Evolutionary conservation across 306 rosid genomes (phyloP), one percentile per base, ranked within the genome.

Genomic region (Lathyrus aphaca): DNA sequence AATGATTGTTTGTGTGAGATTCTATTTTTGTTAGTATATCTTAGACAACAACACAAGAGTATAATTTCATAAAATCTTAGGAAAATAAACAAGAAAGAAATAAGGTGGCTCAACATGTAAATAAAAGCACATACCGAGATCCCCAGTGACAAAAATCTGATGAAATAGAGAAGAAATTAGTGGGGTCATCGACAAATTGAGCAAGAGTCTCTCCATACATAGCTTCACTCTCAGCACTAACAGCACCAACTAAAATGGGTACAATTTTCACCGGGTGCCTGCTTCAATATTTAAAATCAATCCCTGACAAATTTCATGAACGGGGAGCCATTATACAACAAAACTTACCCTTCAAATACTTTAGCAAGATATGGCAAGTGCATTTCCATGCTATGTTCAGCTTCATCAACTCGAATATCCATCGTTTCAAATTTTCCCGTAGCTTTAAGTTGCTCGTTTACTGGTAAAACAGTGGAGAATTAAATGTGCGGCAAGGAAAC

Each of bases 331-430:
- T 21, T 25, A 49, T 39, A 12, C 39, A 6, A 71, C 43, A 42
- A 68, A 46, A 32, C 29, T 66, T 87, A 95, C 99, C 99, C 99
- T 68, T 95, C 89, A 54, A 95, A 95, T 72, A 95, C 86, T 89
- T 95, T 95, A 61, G 89, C 97, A 73, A 95, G 89, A 86, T 91
- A 95, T 18, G 99, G 99, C 81, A 95, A 80, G 74, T 95, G 99
- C 97, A 95, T 95, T 84, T 95, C 99, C 99, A 95, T 91, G 88
- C 99, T 95, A 74, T 95, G 99, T 80, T 95, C 99, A 74, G 95
- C 97, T 84, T 95, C 99, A 75, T 95, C 99, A 54, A 86, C 69
- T 8, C 56, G 84, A 66, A 91, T 87, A 81, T 83, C 84, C 99
- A 95, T 95, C 73, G 50, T 61, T 57, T 87, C 99, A 74, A 95